Conservation (phyloP, 129 eudicot genomes). For the Flaveria linearis region DNA sequence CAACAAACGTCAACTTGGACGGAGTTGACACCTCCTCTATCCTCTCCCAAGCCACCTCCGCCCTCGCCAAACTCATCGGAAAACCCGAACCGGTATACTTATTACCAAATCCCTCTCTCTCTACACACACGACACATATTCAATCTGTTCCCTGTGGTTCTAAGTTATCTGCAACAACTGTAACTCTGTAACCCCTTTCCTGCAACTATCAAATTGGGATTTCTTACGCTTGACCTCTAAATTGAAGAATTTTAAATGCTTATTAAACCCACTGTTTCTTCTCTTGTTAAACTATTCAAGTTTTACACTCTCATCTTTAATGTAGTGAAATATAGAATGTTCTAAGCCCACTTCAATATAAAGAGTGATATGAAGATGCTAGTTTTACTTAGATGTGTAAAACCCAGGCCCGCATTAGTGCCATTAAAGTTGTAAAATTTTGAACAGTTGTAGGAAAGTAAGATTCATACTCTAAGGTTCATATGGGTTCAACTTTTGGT, state of each 20-base stretch:
- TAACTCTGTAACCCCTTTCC: not conserved
- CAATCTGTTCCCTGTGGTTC: too few species aligned
- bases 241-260: not conserved
- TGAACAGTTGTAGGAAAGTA: not conserved
- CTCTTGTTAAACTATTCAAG: not conserved
- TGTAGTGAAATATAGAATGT: not conserved
- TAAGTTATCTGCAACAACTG: too few species aligned
- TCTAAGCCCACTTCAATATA: not conserved
- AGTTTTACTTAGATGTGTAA: too few species aligned
- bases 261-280: not conserved
- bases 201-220: not conserved
- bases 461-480: not conserved
- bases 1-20: constrained; percentile 88
- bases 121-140: too few species aligned
- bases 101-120: too few species aligned
- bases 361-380: not conserved
- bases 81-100: constrained; percentile 80
- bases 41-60: constrained; percentile 83
- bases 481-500: too few species aligned
- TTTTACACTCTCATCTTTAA: not conserved
- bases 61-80: constrained; percentile 86
- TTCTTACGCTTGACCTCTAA: not conserved
- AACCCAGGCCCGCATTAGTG: not conserved
- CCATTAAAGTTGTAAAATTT: not conserved
- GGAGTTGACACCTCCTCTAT: constrained; percentile 81